These are phyloP conservation scores for Globisporangium viniferum DNA, from an alignment of 352 stramenopile species.

Conservation along the genomic window DNA sequence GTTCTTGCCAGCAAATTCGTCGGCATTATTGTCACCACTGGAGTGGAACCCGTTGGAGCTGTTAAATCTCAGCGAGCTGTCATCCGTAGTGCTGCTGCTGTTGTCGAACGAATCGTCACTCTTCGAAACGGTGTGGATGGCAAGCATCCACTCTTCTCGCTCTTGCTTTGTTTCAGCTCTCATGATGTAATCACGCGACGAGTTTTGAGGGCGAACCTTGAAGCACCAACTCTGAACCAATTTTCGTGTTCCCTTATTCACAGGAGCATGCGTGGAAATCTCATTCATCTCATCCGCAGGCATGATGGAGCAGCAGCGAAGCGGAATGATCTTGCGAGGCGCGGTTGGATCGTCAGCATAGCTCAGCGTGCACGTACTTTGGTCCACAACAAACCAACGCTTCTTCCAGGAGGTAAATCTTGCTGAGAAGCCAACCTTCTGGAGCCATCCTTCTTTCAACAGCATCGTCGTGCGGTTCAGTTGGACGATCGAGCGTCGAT, in stretches of 20 bases:
- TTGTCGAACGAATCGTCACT: conserved; percentile 41
- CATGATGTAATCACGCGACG: conserved; percentile 81
- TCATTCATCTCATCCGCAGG: conserved; percentile 85
- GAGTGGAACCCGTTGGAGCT: not conserved
- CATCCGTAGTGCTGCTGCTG: conserved; percentile 29
- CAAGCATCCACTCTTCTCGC: conserved; percentile 88
- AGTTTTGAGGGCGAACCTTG: conserved; percentile 75
- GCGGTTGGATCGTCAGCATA: conserved; percentile 68
- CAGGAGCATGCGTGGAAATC: conserved; percentile 79
- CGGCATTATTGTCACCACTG: conserved; percentile 42
- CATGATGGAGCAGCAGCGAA: conserved; percentile 66
- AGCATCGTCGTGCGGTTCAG: conserved; percentile 54
- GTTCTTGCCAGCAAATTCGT: conserved; percentile 54
- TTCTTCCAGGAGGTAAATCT: conserved; percentile 69
- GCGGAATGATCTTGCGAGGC: conserved; percentile 67
- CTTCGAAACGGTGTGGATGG: conserved; percentile 76
- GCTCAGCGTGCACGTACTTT: conserved; percentile 74
- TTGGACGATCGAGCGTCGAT: conserved; percentile 54
- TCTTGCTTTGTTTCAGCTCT: conserved; percentile 85
- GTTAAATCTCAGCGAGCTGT: conserved; percentile 11
- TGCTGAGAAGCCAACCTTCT: conserved; percentile 76
- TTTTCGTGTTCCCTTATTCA: conserved; percentile 82
- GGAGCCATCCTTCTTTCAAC: conserved; percentile 79
- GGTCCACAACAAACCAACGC: conserved; percentile 79
- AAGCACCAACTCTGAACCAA: conserved; percentile 84